phyloP scores from a whole-genome alignment of 495 filamentous ascomycete species.

The Hyaloscypha hepaticicola region DNA sequence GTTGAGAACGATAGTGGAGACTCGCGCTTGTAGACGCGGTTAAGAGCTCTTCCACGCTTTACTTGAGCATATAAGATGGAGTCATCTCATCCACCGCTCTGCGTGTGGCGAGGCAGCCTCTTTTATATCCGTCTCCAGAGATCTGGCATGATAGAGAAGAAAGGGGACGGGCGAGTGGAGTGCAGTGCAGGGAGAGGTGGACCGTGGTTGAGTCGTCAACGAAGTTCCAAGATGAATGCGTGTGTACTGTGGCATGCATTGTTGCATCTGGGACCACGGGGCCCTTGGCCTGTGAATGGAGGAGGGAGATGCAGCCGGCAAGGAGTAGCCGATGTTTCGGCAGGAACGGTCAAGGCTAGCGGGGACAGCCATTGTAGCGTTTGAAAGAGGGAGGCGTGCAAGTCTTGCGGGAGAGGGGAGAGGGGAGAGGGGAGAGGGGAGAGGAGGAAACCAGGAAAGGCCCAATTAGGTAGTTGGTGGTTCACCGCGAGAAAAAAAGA shows the following conservation, averaged over 20 bases:
- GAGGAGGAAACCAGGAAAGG: too few relatives aligned
- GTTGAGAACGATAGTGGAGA: background rate
- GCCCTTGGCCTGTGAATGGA: background rate
- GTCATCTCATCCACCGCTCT: background rate
- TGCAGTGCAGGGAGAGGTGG: background rate
- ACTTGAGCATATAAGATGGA: background rate
- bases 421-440: background rate
- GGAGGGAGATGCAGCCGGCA: background rate
- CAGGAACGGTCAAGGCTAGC: background rate
- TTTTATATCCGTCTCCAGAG: background rate
- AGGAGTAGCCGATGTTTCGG: background rate
- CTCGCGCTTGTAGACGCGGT: background rate
- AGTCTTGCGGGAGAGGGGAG: background rate
- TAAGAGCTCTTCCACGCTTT: background rate
- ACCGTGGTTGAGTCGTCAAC: background rate
- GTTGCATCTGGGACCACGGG: background rate
- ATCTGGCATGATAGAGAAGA: constrained; percentile 3
- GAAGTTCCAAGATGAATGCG: background rate
- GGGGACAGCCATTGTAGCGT: background rate
- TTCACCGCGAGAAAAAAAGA: background rate
- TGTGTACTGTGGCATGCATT: background rate
- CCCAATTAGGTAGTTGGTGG: too few relatives aligned
- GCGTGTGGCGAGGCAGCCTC: background rate
- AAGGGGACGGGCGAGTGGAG: background rate
- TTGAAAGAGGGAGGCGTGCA: background rate